Base-by-base conservation (phyloP, 768 basidiomycete species). In the Lepiota brunneoincarnata region DNA sequence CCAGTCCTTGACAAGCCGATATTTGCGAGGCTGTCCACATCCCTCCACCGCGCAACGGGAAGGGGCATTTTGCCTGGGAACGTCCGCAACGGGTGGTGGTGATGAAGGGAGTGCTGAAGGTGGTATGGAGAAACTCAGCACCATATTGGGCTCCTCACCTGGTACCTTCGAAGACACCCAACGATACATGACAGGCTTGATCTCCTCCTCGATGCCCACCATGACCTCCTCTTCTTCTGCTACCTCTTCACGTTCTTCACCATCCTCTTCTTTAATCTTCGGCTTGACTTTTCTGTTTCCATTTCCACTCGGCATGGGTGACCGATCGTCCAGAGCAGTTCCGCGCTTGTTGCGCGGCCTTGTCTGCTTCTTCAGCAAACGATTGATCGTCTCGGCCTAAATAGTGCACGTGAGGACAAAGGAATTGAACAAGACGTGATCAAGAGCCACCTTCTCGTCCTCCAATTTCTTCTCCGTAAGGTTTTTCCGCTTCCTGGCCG, bases 301-400 rank as follows among this genome's bases (percentile, higher is more conserved):
- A 11, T 70, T 72, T 6, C 48, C 52, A 11, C 60, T 38, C 18
- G 63, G 64, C 57, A 68, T 61, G 18, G 65, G 72, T 3, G 67
- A 75, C 50, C 67, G 76, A 57, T 71, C 82, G 36, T 81, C 80
- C 0, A 74, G 74, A 1, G 77, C 79, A 14, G 76, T 75, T n/a
- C 74, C 78, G 10, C 84, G 81, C 59, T 81, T 86, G 46, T 76
- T 80, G 40, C 81, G 79, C 2, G 87, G 77, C 9, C 86, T 80
- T 15, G 86, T 84, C 64, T 91, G 90, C 68, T 93, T 93, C 67
- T 91, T 91, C 47, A 94, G 79, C 12, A 94, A 77, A 23, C 92
- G 86, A 61, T 93, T 93, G 67, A 94, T 93, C 0, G 92, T 93
- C 62, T 93, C 92, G 20, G 83, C 83, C 89, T 92, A 60, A 28